Evolutionary conservation across 2,329 filamentous ascomycete species (phyloP).

Genomic region (Ceratocystis colombiana): DNA sequence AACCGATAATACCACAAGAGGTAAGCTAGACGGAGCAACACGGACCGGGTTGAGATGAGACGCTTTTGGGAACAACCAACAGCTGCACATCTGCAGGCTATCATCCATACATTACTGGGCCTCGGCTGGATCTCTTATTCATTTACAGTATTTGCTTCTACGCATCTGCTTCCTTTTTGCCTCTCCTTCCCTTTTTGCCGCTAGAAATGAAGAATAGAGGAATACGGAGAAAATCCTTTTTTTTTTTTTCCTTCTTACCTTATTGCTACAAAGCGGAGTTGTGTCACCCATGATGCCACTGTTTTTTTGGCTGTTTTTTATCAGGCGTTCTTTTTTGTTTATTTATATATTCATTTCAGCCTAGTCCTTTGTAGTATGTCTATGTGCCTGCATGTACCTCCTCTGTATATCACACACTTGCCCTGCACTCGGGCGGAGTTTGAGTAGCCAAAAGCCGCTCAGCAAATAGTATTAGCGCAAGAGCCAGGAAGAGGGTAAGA

Average conservation of each 20-base stretch:
- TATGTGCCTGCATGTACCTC: not conserved
- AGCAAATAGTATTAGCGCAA: too few relatives aligned
- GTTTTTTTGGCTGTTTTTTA: slow-evolving; percentile 15
- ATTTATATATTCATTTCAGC: not conserved
- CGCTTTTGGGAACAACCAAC: not conserved
- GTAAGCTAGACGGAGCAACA: not conserved
- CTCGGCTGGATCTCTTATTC: not conserved
- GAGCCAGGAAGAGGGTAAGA: too few relatives aligned
- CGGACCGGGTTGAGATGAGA: not conserved
- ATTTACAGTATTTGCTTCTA: not conserved
- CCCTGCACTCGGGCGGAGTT: too few relatives aligned
- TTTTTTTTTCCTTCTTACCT: too few relatives aligned
- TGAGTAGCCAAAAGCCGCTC: too few relatives aligned
- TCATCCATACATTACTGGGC: too few relatives aligned
- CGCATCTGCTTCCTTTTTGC: not conserved
- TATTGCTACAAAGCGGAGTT: not conserved
- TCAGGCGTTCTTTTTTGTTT: slow-evolving; percentile 1
- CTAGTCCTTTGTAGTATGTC: not conserved
- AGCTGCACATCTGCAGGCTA: too few relatives aligned
- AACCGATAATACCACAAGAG: not conserved
- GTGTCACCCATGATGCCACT: slow-evolving; percentile 7
- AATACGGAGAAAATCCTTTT: not conserved
- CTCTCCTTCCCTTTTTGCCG: not conserved
- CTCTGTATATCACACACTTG: not conserved
- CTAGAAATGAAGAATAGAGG: not conserved